Percentiles rank a stretch among this genome's conserved stretches.
Conservation (phyloP, 164 flowering plant genomes). For the Dillenia suffruticosa region DNA sequence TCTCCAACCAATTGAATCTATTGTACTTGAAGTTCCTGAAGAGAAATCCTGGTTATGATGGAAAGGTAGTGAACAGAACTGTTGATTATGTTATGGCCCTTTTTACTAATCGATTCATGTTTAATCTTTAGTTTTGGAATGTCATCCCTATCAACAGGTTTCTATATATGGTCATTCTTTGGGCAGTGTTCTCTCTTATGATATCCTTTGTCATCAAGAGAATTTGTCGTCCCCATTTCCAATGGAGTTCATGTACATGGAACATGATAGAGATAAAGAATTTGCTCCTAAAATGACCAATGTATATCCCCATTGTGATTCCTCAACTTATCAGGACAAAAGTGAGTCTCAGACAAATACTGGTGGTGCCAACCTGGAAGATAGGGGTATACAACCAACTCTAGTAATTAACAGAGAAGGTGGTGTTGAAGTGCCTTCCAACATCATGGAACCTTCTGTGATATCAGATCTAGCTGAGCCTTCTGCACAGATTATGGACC, state of each 20-base stretch:
- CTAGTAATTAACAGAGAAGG: slow-evolving; percentile 14
- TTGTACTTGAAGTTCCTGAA: slow-evolving; percentile 79
- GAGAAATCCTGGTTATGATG: slow-evolving; percentile 97
- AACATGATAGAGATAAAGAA: slow-evolving; percentile 22
- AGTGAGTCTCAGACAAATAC: slow-evolving; percentile 17
- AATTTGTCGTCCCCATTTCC: slow-evolving; percentile 71
- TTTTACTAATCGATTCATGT: not conserved
- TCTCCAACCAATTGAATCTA: slow-evolving; percentile 83
- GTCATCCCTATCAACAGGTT: slow-evolving; percentile 42
- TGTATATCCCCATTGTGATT: slow-evolving; percentile 14
- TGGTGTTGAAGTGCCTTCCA: slow-evolving; percentile 15
- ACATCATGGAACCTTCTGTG: slow-evolving; percentile 19
- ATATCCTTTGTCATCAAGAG: slow-evolving; percentile 97
- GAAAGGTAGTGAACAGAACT: slow-evolving; percentile 60
- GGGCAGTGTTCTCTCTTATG: slow-evolving; percentile 98
- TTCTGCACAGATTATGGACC: slow-evolving; percentile 10
- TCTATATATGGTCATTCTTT: slow-evolving; percentile 95
- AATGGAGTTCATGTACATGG: slow-evolving; percentile 60
- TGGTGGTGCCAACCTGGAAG: slow-evolving; percentile 13
- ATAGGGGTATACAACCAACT: slow-evolving; percentile 11
- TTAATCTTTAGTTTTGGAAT: not conserved
- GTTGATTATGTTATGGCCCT: not conserved
- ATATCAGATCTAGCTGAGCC: slow-evolving; percentile 25
- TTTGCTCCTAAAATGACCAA: slow-evolving; percentile 13
- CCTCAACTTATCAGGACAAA: slow-evolving; percentile 13